Percentiles rank a stretch among this genome's conserved stretches.
Conservation (phyloP, 1,139 yeast genomes). For the Geotrichum bryndzae region DNA sequence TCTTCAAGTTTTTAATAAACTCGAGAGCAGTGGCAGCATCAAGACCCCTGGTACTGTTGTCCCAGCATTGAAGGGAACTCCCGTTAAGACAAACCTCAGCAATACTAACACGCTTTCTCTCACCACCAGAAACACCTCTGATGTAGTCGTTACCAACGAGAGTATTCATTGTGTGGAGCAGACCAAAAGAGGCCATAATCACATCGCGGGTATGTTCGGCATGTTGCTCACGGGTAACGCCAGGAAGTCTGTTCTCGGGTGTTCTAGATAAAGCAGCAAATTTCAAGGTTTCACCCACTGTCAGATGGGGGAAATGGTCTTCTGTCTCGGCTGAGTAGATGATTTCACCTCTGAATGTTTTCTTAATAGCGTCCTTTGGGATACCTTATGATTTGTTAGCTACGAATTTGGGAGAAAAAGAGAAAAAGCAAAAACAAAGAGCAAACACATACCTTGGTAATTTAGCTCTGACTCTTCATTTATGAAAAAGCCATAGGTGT, state of each 20-base stretch:
- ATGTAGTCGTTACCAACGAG: conserved; percentile 65
- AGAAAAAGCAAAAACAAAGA: no score
- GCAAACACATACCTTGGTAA: conserved; percentile 25
- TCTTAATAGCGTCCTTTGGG: conserved; percentile 42
- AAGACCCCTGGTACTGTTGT: conserved; percentile 69
- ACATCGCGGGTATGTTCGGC: conserved; percentile 60
- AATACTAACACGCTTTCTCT: conserved; percentile 73
- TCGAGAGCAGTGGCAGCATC: conserved; percentile 75
- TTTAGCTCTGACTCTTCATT: conserved; percentile 43
- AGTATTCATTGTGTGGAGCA: conserved; percentile 58
- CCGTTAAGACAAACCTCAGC: conserved; percentile 62
- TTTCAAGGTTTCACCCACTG: conserved; percentile 63
- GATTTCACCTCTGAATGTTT: conserved; percentile 60
- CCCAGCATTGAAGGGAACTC: conserved; percentile 63
- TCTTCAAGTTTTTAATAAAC: conserved; percentile 60
- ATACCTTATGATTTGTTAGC: not conserved
- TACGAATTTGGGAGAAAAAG: no score
- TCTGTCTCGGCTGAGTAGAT: conserved; percentile 68
- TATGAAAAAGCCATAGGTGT: conserved; percentile 65
- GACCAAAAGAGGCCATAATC: conserved; percentile 66
- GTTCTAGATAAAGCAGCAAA: conserved; percentile 62
- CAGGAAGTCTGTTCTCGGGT: conserved; percentile 58
- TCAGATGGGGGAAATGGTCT: conserved; percentile 63
- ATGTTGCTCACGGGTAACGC: conserved; percentile 50
- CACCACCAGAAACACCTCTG: conserved; percentile 83